Evolutionary conservation across 495 filamentous ascomycete genomes (phyloP).

Genomic region (Penicillium salamii): DNA sequence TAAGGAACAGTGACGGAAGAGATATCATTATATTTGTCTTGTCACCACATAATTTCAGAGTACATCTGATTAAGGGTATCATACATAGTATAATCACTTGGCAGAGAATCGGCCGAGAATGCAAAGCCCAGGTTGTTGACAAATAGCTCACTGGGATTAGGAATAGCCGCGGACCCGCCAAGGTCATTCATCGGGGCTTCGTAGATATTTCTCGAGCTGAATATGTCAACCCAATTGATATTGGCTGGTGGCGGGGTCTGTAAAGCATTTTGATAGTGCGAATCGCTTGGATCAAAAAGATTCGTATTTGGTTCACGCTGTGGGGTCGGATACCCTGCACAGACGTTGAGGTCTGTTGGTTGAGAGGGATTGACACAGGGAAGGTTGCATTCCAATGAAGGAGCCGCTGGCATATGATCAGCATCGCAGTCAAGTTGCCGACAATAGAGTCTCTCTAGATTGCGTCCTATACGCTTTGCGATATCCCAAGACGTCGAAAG

Average conservation of each 20-base stretch:
- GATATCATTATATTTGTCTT: not conserved
- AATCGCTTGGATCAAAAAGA: not conserved
- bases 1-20: no score
- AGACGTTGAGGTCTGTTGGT: not conserved
- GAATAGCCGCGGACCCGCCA: not conserved
- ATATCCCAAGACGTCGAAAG: constrained; percentile 27
- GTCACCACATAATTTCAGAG: constrained; percentile 23
- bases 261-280: not conserved
- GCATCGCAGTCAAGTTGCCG: constrained; percentile 12
- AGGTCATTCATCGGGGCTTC: not conserved
- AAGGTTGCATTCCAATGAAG: not conserved
- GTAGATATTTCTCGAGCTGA: not conserved
- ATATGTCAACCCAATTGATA: not conserved
- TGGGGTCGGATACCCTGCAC: not conserved
- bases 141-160: constrained; percentile 17
- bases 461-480: constrained; percentile 23
- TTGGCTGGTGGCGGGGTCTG: not conserved
- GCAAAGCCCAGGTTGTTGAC: constrained; percentile 23
- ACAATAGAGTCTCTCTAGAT: constrained; percentile 22
- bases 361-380: not conserved
- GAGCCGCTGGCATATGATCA: constrained; percentile 8
- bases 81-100: constrained; percentile 30
- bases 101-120: constrained; percentile 21
- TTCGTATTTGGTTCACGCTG: not conserved
- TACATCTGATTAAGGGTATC: constrained; percentile 28